These are phyloP conservation scores for Metschnikowia gruessii DNA, from an alignment of 805 yeast genomes.

Conservation along the genomic window DNA sequence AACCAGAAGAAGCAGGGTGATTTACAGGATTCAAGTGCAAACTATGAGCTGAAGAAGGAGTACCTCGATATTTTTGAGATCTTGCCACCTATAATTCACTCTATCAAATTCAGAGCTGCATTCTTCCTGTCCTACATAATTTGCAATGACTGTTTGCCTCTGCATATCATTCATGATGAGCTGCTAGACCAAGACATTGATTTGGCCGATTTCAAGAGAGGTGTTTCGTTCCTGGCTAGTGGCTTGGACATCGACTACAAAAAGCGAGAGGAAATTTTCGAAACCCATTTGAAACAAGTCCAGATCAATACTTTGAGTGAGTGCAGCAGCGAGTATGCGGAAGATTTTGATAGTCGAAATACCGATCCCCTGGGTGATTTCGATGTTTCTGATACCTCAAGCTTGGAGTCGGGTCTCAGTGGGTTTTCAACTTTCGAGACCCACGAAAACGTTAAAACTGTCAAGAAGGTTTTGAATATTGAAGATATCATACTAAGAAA, in stretches of 20 bases:
- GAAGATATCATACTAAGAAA: conserved; percentile 29
- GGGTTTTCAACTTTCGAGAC: conserved; percentile 12
- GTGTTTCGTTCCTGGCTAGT: conserved; percentile 30
- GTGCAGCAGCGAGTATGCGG: conserved; percentile 32
- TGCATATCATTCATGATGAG: conserved; percentile 26
- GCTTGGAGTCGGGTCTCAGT: conserved; percentile 24
- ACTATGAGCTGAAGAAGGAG: background rate
- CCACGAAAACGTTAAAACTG: conserved; percentile 22
- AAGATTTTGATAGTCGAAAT: conserved; percentile 33
- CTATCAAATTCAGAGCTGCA: conserved; percentile 27
- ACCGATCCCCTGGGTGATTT: conserved; percentile 19
- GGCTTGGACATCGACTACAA: conserved; percentile 26
- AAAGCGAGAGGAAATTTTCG: conserved; percentile 22
- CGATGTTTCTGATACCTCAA: conserved; percentile 33
- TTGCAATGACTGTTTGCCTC: conserved; percentile 42
- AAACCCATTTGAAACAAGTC: conserved; percentile 21
- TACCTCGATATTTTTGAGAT: conserved; percentile 29
- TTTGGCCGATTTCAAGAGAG: conserved; percentile 37
- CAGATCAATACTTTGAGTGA: conserved; percentile 40
- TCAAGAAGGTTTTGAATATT: conserved; percentile 33
- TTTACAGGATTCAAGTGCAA: background rate
- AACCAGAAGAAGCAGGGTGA: background rate
- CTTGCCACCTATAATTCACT: conserved; percentile 28
- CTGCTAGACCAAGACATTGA: conserved; percentile 27
- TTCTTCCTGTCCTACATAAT: conserved; percentile 33